Evolutionary conservation across 306 rosid species (phyloP).

Genomic region (Glycine tomentella): DNA sequence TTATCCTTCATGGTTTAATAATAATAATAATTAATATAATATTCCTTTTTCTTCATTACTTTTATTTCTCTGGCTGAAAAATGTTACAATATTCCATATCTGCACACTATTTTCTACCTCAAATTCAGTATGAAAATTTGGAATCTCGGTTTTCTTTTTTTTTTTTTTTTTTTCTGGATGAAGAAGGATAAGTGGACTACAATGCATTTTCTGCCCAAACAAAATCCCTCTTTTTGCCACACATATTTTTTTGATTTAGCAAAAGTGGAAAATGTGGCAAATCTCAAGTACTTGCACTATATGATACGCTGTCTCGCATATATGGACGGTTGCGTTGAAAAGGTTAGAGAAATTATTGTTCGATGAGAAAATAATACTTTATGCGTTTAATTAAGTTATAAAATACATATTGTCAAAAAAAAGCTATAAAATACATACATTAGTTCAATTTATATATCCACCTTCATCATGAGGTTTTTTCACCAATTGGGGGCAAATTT

Average conservation of each 20-base stretch:
- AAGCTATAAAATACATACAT: too few species aligned
- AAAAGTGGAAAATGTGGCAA: conserved; percentile 21
- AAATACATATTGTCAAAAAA: too few species aligned
- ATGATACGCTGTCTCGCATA: conserved; percentile 47
- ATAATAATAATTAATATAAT: too few species aligned
- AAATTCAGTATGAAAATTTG: too few species aligned
- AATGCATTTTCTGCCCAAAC: conserved; percentile 19
- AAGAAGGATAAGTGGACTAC: background rate
- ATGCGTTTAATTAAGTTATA: background rate
- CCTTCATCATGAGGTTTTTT: too few species aligned
- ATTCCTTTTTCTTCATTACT: too few species aligned
- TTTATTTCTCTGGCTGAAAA: conserved; percentile 1
- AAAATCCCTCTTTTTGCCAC: conserved; percentile 5
- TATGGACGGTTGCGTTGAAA: conserved; percentile 35
- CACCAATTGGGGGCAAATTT: too few species aligned
- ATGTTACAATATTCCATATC: background rate
- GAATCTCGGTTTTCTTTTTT: too few species aligned
- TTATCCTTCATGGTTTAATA: too few species aligned
- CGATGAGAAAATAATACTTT: background rate
- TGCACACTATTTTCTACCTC: background rate
- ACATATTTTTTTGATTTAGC: background rate
- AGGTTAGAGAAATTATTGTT: background rate
- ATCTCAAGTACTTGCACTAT: conserved; percentile 10
- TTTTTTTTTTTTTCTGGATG: too few species aligned
- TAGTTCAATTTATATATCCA: too few species aligned